phyloP scores from a whole-genome alignment of 1,139 yeast genomes.

The Saccharomycopsis crataegensis region DNA sequence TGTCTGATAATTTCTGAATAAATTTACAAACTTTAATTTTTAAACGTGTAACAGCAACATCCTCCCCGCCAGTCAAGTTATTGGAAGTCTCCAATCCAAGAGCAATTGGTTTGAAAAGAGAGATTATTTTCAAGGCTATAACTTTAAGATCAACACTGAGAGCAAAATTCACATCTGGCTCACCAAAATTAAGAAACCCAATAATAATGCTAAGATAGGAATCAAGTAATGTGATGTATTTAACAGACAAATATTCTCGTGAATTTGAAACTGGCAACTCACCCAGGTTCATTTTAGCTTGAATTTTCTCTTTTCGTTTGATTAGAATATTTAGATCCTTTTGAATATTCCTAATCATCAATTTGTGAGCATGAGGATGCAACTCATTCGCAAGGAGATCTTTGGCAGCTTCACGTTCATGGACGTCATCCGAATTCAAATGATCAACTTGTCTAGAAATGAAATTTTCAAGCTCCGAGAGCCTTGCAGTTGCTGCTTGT shows the following conservation, averaged over 20 bases:
- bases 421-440: constrained; percentile 44
- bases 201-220: constrained; percentile 10
- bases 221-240: constrained; percentile 11
- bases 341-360: constrained; percentile 8
- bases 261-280: neutral
- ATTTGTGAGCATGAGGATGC: constrained; percentile 27
- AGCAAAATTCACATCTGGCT: constrained; percentile 8
- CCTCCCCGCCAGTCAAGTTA: neutral
- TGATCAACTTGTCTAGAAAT: constrained; percentile 35
- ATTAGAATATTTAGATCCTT: constrained; percentile 4
- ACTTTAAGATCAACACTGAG: constrained; percentile 3
- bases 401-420: constrained; percentile 42
- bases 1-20: constrained; percentile 13
- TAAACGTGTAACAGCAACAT: neutral
- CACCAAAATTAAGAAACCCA: constrained; percentile 15
- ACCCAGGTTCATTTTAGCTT: neutral
- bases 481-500: constrained; percentile 13
- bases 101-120: neutral
- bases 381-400: constrained; percentile 40
- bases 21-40: constrained; percentile 14
- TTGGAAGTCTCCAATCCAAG: neutral
- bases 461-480: constrained; percentile 44
- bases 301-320: neutral
- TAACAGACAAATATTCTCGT: neutral
- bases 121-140: constrained; percentile 7